These are phyloP conservation scores for Cryptosporidium sp. DNA, from an alignment of 169 alveolate genomes.

Conservation along the genomic window DNA sequence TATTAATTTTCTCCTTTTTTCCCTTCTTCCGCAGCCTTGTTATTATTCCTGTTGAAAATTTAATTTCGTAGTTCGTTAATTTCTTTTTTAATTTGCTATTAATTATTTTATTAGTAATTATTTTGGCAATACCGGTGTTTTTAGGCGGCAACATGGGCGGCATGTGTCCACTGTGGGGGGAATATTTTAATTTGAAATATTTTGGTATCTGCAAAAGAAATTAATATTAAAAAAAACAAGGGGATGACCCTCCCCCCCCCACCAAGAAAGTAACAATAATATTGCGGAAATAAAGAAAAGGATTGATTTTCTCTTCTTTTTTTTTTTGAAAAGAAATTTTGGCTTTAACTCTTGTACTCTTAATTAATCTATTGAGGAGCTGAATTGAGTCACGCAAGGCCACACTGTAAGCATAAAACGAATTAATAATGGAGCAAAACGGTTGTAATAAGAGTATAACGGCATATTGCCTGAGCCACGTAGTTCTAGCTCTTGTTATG, in stretches of 20 bases:
- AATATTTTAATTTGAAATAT: neutral
- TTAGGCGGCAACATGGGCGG: constrained; percentile 13
- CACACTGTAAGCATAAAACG: neutral
- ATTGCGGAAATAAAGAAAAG: neutral
- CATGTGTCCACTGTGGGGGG: neutral
- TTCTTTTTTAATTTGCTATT: neutral
- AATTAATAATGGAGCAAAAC: neutral
- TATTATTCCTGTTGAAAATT: neutral
- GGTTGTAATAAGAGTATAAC: neutral
- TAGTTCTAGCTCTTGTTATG: neutral
- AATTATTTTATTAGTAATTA: neutral
- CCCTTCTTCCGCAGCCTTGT: neutral
- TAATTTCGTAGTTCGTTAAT: neutral
- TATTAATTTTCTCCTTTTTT: neutral
- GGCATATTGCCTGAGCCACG: constrained; percentile 1
- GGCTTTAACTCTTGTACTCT: neutral
- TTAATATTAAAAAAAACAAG: neutral
- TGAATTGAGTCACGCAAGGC: neutral
- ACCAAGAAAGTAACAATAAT: neutral
- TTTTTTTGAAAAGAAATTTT: neutral
- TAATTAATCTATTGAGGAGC: neutral
- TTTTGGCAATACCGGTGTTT: constrained; percentile 13
- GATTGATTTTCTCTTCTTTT: neutral
- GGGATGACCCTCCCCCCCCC: neutral
- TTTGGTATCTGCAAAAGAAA: constrained; percentile 13